These are phyloP conservation scores for Mayamaea pseudoterrestris DNA, from an alignment of 108 stramenopile genomes.

Conservation along the genomic window DNA sequence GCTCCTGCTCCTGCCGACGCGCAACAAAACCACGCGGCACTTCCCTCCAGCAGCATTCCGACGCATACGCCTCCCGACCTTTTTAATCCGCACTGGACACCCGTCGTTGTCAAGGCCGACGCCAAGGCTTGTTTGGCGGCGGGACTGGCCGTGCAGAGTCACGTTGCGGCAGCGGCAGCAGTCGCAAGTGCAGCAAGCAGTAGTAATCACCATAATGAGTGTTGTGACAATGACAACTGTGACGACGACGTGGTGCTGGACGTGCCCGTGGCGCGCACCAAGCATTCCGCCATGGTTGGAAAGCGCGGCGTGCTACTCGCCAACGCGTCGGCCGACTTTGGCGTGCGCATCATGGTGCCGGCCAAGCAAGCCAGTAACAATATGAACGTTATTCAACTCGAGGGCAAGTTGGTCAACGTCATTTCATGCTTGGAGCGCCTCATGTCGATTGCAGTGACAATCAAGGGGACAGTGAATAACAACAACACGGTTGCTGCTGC, in stretches of 20 bases:
- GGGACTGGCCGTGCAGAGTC: neutral
- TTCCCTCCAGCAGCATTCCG: too few relatives aligned
- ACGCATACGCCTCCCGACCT: constrained; percentile 31
- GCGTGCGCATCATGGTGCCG: constrained; percentile 68
- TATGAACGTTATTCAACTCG: constrained; percentile 33
- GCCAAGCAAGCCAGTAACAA: constrained; percentile 17
- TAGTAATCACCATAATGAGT: neutral
- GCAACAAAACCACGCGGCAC: too few relatives aligned
- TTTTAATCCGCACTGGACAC: constrained; percentile 45
- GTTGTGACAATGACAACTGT: neutral
- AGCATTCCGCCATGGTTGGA: constrained; percentile 54
- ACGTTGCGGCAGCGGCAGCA: neutral
- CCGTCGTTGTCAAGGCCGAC: constrained; percentile 60
- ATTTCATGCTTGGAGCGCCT: constrained; percentile 14
- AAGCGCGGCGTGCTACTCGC: constrained; percentile 39
- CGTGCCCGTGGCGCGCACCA: constrained; percentile 14
- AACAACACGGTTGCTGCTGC: neutral
- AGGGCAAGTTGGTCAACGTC: constrained; percentile 25
- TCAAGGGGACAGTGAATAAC: neutral
- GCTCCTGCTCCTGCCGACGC: neutral
- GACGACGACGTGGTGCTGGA: constrained; percentile 18
- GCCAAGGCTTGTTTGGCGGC: constrained; percentile 6
- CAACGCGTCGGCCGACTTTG: constrained; percentile 27
- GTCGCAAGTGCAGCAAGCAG: neutral
- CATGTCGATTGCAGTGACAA: neutral